A percentile compares a stretch with the other conserved stretches of the same genome.
These are phyloP conservation scores for Alopecurus myosuroides DNA, from an alignment of 176 grass and related monocot species.

Conservation along the genomic window DNA sequence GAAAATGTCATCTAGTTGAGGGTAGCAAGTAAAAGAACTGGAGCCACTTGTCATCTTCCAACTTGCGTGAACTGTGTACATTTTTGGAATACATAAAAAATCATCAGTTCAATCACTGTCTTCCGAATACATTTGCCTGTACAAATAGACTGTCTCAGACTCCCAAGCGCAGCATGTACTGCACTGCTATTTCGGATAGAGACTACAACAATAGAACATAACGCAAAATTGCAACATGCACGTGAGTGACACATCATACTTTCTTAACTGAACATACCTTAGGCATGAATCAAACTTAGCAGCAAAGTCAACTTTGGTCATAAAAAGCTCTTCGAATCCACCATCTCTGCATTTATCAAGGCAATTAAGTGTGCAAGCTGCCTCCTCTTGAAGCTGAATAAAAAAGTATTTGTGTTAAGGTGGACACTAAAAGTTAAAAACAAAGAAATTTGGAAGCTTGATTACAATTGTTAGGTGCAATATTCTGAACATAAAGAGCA, in stretches of 20 bases:
- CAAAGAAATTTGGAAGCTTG: slow-evolving; percentile 18
- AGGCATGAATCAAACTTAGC: slow-evolving; percentile 91
- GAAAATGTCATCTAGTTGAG: background rate
- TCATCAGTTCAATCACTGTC: background rate
- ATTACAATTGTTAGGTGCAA: background rate
- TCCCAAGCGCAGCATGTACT: background rate
- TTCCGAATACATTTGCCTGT: background rate
- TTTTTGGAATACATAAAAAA: background rate
- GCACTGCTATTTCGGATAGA: background rate
- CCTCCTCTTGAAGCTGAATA: slow-evolving; percentile 86
- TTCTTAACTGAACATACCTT: slow-evolving; percentile 49
- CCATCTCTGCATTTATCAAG: slow-evolving; percentile 76
- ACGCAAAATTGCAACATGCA: background rate
- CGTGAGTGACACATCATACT: background rate
- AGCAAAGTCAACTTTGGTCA: slow-evolving; percentile 86
- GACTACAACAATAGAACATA: slow-evolving; percentile 1
- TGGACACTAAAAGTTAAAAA: slow-evolving; percentile 5
- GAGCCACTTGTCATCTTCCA: background rate
- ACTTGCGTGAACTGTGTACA: background rate
- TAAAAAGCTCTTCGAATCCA: slow-evolving; percentile 92
- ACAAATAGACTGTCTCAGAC: slow-evolving; percentile 3
- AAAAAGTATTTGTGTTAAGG: slow-evolving; percentile 8
- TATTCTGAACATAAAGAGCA: background rate
- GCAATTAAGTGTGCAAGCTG: slow-evolving; percentile 54
- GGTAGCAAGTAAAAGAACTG: background rate